These are phyloP conservation scores for Phyllosticta capitalensis DNA, from an alignment of 2,329 filamentous ascomycete species.

Conservation along the genomic window DNA sequence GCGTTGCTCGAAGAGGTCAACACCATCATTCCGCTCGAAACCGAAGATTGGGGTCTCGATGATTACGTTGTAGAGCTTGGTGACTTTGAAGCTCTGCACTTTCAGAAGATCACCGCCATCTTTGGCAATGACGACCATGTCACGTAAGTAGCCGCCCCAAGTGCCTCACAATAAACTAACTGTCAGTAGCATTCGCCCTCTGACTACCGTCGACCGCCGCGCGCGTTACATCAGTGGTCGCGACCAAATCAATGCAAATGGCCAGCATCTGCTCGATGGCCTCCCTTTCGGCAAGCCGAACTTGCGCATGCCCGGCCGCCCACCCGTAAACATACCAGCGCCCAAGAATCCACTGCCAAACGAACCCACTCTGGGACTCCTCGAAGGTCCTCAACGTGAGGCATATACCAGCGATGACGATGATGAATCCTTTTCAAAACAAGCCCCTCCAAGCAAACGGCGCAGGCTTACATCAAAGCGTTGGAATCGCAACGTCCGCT, in stretches of 20 bases:
- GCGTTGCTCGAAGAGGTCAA: slow-evolving; percentile 72
- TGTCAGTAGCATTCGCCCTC: slow-evolving; percentile 60
- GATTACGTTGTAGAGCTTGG: slow-evolving; percentile 77
- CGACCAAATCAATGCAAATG: slow-evolving; percentile 69
- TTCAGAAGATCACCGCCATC: slow-evolving; percentile 58
- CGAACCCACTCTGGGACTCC: slow-evolving; percentile 13
- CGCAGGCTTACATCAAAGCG: background rate
- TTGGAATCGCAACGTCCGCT: slow-evolving; percentile 14
- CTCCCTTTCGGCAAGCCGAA: slow-evolving; percentile 71
- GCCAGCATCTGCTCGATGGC: slow-evolving; percentile 75
- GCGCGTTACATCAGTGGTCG: slow-evolving; percentile 65
- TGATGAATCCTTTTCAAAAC: slow-evolving; percentile 23
- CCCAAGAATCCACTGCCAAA: slow-evolving; percentile 48
- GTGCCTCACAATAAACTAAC: background rate
- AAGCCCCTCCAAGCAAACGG: slow-evolving; percentile 16
- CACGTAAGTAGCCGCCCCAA: slow-evolving; percentile 43
- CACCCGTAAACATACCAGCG: slow-evolving; percentile 61
- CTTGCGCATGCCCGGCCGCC: slow-evolving; percentile 52
- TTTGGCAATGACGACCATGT: slow-evolving; percentile 79
- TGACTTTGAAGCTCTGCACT: slow-evolving; percentile 82
- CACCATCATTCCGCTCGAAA: slow-evolving; percentile 71
- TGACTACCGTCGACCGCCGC: slow-evolving; percentile 65
- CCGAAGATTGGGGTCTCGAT: slow-evolving; percentile 73
- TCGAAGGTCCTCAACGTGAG: background rate
- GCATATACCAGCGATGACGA: background rate